phyloP scores from a whole-genome alignment of 2,329 filamentous ascomycete genomes.

The Alternaria panax region DNA sequence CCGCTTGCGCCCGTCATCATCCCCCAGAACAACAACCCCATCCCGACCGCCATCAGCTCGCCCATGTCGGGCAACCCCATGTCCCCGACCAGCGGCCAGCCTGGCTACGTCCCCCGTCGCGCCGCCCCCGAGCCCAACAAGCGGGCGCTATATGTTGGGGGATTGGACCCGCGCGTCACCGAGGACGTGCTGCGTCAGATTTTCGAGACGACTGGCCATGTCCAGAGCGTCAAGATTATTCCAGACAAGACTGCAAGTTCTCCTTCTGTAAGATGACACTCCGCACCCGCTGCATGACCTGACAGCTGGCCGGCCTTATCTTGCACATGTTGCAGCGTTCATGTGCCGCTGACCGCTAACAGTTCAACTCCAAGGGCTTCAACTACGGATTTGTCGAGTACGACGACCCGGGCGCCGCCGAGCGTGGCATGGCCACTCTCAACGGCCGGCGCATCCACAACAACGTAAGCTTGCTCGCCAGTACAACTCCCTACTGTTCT shows the following conservation, averaged over 20 bases:
- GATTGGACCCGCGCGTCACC: conserved; percentile 91
- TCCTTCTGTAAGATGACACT: conserved; percentile 30
- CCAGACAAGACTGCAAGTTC: conserved; percentile 96
- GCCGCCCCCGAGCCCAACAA: conserved; percentile 98
- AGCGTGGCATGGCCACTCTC: conserved; percentile 95
- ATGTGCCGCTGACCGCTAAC: conserved; percentile 25
- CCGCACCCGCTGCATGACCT: conserved; percentile 20
- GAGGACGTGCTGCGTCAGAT: conserved; percentile 97
- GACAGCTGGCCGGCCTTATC: conserved; percentile 21
- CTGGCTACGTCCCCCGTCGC: conserved; percentile 76
- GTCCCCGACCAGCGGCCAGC: conserved; percentile 81
- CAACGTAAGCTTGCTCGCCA: conserved; percentile 68
- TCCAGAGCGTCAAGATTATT: conserved; percentile 99
- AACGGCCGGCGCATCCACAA: conserved; percentile 96
- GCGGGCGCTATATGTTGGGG: conserved; percentile 93
- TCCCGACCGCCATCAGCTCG: conserved; percentile 90
- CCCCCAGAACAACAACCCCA: conserved; percentile 94
- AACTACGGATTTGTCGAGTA: conserved; percentile 99
- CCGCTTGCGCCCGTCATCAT: conserved; percentile 85
- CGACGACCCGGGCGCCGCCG: conserved; percentile 94
- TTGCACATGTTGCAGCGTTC: conserved; percentile 16
- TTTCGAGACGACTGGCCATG: conserved; percentile 97
- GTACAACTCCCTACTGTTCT: conserved; percentile 22
- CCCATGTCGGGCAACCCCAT: conserved; percentile 81
- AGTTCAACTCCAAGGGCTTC: conserved; percentile 73